Evolutionary conservation across 2,329 filamentous ascomycete species (phyloP).

Genomic region (Myotisia sp.): DNA sequence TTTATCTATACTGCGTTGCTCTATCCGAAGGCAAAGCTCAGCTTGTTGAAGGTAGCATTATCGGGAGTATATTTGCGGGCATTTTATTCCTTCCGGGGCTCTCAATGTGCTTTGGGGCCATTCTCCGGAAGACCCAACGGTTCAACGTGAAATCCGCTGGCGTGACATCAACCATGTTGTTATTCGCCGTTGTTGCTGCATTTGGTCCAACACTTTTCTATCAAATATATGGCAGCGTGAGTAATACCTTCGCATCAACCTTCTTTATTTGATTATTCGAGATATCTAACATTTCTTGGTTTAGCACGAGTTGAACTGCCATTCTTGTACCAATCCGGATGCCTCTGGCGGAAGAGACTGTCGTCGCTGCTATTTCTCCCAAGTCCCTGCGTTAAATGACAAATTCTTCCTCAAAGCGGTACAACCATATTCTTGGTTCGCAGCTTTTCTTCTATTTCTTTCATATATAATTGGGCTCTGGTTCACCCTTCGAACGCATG

Average conservation of each 20-base stretch:
- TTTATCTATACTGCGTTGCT: constrained; percentile 92
- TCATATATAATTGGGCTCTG: constrained; percentile 88
- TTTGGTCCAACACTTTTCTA: constrained; percentile 96
- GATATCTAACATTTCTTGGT: constrained; percentile 21
- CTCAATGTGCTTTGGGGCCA: constrained; percentile 96
- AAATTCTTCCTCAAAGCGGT: constrained; percentile 84
- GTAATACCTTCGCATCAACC: constrained; percentile 19
- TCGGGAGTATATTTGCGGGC: constrained; percentile 95
- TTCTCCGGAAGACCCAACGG: constrained; percentile 94
- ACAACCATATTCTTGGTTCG: constrained; percentile 82
- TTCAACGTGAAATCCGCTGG: constrained; percentile 95
- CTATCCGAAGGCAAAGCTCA: constrained; percentile 82
- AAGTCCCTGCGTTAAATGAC: constrained; percentile 69
- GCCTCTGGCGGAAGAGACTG: constrained; percentile 48
- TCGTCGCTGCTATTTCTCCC: constrained; percentile 84
- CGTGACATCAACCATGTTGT: constrained; percentile 92
- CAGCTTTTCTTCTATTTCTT: constrained; percentile 70
- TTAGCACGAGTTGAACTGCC: constrained; percentile 80
- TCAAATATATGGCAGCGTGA: constrained; percentile 85
- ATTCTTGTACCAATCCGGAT: constrained; percentile 38
- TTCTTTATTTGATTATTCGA: neutral
- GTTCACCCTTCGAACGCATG: constrained; percentile 91
- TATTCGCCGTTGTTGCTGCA: constrained; percentile 89
- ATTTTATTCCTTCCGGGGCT: constrained; percentile 86
- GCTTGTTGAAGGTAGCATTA: constrained; percentile 89